A percentile compares a stretch with the other conserved stretches of the same genome.
phyloP scores from a whole-genome alignment of 2,329 filamentous ascomycete genomes.

The Beauveria asiatica region DNA sequence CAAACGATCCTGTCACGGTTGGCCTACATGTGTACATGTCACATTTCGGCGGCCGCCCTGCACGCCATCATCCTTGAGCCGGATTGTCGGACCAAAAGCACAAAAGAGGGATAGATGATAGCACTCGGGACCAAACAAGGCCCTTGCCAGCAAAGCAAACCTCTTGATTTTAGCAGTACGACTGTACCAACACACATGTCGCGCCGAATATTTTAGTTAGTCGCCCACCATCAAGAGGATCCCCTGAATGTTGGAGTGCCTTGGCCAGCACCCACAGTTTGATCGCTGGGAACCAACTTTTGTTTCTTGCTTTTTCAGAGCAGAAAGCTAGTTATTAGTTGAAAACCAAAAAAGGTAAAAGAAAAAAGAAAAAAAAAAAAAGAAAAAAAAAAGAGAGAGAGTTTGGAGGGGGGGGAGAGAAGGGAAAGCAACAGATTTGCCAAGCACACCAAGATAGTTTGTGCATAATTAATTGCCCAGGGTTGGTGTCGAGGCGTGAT shows the following conservation, averaged over 20 bases:
- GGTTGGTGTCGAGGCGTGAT: neutral
- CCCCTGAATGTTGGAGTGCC: neutral
- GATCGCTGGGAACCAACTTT: neutral
- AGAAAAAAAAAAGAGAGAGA: neutral
- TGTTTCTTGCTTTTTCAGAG: neutral
- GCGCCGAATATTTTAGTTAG: neutral
- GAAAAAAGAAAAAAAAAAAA: neutral
- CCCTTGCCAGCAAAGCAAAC: neutral
- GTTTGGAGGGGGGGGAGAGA: neutral
- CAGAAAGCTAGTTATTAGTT: neutral
- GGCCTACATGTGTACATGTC: too few relatives aligned
- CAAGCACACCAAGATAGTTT: too few relatives aligned
- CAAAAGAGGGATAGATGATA: neutral
- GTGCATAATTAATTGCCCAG: too few relatives aligned
- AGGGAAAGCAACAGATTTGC: too few relatives aligned
- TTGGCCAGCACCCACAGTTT: slow-evolving; percentile 4
- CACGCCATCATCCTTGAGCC: too few relatives aligned
- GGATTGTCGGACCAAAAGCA: neutral
- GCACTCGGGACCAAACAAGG: neutral
- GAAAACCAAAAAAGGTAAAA: neutral
- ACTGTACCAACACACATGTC: neutral
- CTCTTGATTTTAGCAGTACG: neutral
- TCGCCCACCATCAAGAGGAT: neutral
- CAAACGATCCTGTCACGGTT: too few relatives aligned
- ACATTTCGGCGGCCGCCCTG: too few relatives aligned